Percentiles rank a stretch among this genome's conserved stretches.
Conservation (phyloP, 1,284 basidiomycete species). For the Caloboletus firmus region DNA sequence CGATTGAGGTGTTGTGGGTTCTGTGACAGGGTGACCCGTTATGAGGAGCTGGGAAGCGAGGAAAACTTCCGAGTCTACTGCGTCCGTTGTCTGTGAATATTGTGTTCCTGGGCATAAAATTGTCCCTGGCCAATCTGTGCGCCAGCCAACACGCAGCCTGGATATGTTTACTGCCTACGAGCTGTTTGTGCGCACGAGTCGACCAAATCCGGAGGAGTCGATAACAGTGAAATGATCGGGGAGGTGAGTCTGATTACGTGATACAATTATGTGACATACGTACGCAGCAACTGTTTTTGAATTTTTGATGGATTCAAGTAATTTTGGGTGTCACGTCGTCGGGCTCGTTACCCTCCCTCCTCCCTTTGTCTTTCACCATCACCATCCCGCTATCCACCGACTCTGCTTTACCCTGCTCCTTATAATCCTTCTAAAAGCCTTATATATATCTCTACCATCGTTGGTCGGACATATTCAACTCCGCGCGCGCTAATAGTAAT, state of each 20-base stretch:
- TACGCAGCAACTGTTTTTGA: slow-evolving; percentile 38
- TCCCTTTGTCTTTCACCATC: slow-evolving; percentile 41
- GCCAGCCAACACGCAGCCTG: neutral
- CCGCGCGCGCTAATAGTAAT: slow-evolving; percentile 19
- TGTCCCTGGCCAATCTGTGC: neutral
- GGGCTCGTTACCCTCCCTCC: slow-evolving; percentile 28
- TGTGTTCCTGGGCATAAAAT: neutral
- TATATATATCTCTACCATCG: slow-evolving; percentile 33
- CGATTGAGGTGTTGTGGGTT: no score
- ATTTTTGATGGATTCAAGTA: slow-evolving; percentile 36
- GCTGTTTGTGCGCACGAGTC: slow-evolving; percentile 9
- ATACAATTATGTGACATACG: slow-evolving; percentile 32
- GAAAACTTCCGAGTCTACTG: slow-evolving; percentile 11
- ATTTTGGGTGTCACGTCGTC: slow-evolving; percentile 36
- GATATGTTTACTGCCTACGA: neutral
- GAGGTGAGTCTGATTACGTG: slow-evolving; percentile 24
- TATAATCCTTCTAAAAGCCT: slow-evolving; percentile 26
- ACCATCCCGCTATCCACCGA: slow-evolving; percentile 35
- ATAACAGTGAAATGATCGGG: slow-evolving; percentile 27
- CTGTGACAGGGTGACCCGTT: slow-evolving; percentile 16
- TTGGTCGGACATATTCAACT: slow-evolving; percentile 40
- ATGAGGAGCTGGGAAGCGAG: slow-evolving; percentile 11
- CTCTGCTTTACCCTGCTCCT: slow-evolving; percentile 29
- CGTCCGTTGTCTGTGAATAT: slow-evolving; percentile 2
- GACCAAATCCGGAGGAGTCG: slow-evolving; percentile 2